These are phyloP conservation scores for Phascolomyces articulosus DNA, from an alignment of 371 early-diverging fungal genomes.

Conservation along the genomic window DNA sequence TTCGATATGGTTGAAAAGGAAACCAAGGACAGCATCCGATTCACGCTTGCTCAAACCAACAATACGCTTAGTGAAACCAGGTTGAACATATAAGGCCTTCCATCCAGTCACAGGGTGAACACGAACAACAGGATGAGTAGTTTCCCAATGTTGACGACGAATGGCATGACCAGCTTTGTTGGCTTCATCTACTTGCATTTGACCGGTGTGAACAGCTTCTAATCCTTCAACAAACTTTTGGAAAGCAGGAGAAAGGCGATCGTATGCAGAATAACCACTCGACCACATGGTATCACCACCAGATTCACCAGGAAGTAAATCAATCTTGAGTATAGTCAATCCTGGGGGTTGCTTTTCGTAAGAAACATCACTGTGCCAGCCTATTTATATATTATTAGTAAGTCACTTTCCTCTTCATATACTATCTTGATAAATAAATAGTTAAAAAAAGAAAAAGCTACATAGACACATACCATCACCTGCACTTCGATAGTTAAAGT, in stretches of 20 bases:
- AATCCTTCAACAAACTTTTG: conserved; percentile 61
- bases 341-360: conserved; percentile 66
- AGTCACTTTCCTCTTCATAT: not conserved
- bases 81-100: conserved; percentile 66
- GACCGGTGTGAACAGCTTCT: conserved; percentile 64
- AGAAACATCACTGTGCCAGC: conserved; percentile 65
- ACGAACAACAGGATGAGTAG: conserved; percentile 64
- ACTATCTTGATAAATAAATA: too few relatives aligned
- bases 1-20: conserved; percentile 53
- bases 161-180: conserved; percentile 41
- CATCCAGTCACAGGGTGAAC: conserved; percentile 72
- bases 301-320: conserved; percentile 42
- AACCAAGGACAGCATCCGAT: conserved; percentile 61
- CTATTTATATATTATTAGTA: not conserved
- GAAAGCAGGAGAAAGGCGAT: conserved; percentile 59
- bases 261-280: conserved; percentile 62
- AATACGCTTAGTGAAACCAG: conserved; percentile 64
- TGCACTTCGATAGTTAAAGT: conserved; percentile 45
- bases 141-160: conserved; percentile 43
- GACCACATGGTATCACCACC: conserved; percentile 68
- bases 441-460: not conserved
- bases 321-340: conserved; percentile 57
- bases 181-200: conserved; percentile 42
- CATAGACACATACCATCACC: conserved; percentile 37
- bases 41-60: conserved; percentile 56